Conservation (phyloP, 2,329 filamentous ascomycete species). For the Rhytidhysteron rufulum region DNA sequence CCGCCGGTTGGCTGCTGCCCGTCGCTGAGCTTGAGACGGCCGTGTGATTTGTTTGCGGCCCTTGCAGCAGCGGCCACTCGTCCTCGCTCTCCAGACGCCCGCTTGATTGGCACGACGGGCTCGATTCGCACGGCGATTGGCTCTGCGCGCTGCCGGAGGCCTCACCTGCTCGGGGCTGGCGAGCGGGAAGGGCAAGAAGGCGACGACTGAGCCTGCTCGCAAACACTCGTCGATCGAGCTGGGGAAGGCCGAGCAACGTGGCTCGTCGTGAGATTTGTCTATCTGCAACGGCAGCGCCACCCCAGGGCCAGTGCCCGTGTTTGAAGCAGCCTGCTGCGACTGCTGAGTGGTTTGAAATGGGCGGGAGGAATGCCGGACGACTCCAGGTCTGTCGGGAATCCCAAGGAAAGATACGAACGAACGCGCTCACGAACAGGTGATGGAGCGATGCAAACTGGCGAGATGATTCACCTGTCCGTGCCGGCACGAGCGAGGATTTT, state of each 20-base stretch:
- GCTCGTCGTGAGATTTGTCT: slow-evolving; percentile 17
- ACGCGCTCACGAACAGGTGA: neutral
- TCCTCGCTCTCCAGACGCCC: slow-evolving; percentile 7
- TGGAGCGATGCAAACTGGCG: slow-evolving; percentile 8
- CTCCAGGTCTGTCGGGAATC: neutral
- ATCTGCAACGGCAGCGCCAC: slow-evolving; percentile 11
- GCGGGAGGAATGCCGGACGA: slow-evolving; percentile 13
- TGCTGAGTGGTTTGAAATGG: slow-evolving; percentile 1
- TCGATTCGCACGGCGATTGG: no score
- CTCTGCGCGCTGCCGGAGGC: no score
- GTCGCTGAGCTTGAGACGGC: slow-evolving; percentile 23
- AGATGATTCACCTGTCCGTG: slow-evolving; percentile 20
- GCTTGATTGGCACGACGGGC: slow-evolving; percentile 33
- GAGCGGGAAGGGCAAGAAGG: neutral
- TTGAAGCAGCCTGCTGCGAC: slow-evolving; percentile 9
- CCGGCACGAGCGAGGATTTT: slow-evolving; percentile 25
- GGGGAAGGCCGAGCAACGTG: slow-evolving; percentile 20
- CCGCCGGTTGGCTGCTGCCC: slow-evolving; percentile 18
- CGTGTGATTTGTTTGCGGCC: slow-evolving; percentile 33
- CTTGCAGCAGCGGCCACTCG: slow-evolving; percentile 31
- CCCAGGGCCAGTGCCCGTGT: slow-evolving; percentile 7
- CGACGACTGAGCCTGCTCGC: slow-evolving; percentile 16
- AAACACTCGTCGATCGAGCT: slow-evolving; percentile 11
- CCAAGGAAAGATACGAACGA: no score
- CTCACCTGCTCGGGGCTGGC: slow-evolving; percentile 22